Base-by-base conservation (phyloP, 257 asterid species). In the Primulina tabacum region DNA sequence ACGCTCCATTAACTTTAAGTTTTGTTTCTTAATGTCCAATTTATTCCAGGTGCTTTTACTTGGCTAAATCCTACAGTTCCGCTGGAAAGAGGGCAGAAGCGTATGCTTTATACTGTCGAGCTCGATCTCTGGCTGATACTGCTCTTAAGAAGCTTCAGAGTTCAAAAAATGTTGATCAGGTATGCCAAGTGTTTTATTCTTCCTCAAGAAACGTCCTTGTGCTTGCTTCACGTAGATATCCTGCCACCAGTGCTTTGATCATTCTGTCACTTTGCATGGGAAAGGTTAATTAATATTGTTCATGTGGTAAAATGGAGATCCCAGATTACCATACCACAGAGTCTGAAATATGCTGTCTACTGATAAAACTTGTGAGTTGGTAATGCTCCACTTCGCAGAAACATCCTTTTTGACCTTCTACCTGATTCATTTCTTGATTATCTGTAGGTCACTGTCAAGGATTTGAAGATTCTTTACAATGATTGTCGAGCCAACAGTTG, bases 1-100 rank as follows among this genome's bases (percentile, higher is more conserved):
- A 14, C 47, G 0, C 11, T 57, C 59, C 33, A 10, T 21, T 21
- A 11, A 57, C 64, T 66, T 35, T 14, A 34, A 32, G 5, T 12
- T 62, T 28, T 28, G 35, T 53, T 64, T 64, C 70, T 60, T 75
- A 50, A 52, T 28, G 28, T 74, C 71, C 67, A 58, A 71, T 75
- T 71, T 82, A 62, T 64, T 75, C 62, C 90, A 92, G 98, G 86
- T 92, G 98, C 84, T 90, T 92, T 82, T 92, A 92, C 90, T 80
- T 92, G 75, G 98, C 96, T 35, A 87, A 86, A 73, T 92, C 98
- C 70, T 92, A 92, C 80, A 92, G 98, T 86, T 84, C 79, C 75
- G 96, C 92, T 70, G 97, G 95, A 43, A 92, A 90, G 87, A 86
- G 98, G 82, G 83, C 87, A 34, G 98, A 92, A 84, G 97, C 98